Percentiles rank a stretch among this genome's conserved stretches.
Evolutionary conservation across 176 grass and related monocot genomes (phyloP).

Genomic region (Panicum miliaceum): DNA sequence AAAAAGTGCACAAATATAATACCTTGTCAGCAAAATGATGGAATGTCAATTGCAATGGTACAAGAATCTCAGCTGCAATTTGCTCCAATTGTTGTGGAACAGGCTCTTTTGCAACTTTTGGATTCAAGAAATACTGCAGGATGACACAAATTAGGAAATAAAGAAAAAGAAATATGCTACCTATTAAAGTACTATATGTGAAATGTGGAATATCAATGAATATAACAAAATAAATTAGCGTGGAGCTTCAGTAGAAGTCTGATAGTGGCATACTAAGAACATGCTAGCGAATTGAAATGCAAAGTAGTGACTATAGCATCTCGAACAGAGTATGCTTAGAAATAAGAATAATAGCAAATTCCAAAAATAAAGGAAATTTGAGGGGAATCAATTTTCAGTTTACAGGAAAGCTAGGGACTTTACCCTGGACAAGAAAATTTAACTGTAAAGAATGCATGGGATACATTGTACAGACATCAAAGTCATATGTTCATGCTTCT

Average conservation of each 20-base stretch:
- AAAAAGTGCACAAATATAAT: conserved; percentile 25
- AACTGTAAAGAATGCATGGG: not conserved
- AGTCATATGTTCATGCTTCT: conserved; percentile 8
- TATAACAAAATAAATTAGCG: conserved; percentile 18
- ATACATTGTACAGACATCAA: not conserved
- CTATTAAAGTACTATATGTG: conserved; percentile 25
- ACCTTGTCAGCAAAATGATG: conserved; percentile 85
- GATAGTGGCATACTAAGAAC: not conserved
- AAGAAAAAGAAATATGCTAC: not conserved
- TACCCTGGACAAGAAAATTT: conserved; percentile 19
- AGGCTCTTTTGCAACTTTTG: conserved; percentile 78
- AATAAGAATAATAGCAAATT: not conserved
- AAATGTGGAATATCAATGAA: not conserved
- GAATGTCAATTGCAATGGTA: conserved; percentile 80
- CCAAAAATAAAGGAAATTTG: not conserved
- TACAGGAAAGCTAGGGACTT: not conserved
- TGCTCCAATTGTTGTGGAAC: conserved; percentile 84
- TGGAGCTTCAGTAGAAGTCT: conserved; percentile 17
- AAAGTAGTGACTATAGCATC: not conserved
- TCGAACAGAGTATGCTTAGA: not conserved
- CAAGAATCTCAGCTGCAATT: conserved; percentile 85
- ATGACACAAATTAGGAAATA: conserved; percentile 24
- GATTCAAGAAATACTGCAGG: conserved; percentile 91
- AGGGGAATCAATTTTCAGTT: not conserved
- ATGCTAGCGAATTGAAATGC: not conserved